Evolutionary conservation across 768 basidiomycete species (phyloP).

Genomic region (Tricholoma hemisulphureum): DNA sequence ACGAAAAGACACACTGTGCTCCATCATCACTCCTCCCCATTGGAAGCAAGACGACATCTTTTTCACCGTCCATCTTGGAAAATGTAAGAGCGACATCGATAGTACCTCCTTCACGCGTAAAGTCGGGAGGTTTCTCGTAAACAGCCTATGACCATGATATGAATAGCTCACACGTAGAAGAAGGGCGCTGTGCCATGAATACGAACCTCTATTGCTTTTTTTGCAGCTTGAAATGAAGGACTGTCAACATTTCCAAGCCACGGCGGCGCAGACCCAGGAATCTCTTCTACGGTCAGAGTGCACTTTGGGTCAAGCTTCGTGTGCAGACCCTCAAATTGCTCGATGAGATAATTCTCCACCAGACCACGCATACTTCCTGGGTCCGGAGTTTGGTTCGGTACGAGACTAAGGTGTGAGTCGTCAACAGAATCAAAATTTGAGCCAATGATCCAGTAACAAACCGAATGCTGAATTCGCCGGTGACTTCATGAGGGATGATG

Average conservation of each 20-base stretch:
- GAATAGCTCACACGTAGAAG: background rate
- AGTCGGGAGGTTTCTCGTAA: constrained; percentile 57
- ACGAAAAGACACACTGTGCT: constrained; percentile 49
- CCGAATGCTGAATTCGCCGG: constrained; percentile 73
- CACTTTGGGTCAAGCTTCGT: constrained; percentile 70
- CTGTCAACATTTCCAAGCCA: constrained; percentile 70
- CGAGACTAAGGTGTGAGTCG: constrained; percentile 35
- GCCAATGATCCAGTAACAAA: background rate
- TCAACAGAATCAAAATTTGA: background rate
- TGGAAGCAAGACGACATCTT: constrained; percentile 67
- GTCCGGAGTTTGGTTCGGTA: constrained; percentile 67
- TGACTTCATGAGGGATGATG: constrained; percentile 63
- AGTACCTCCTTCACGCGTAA: constrained; percentile 68
- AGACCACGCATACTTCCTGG: constrained; percentile 47
- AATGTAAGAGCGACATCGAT: constrained; percentile 77
- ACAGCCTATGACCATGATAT: constrained; percentile 29
- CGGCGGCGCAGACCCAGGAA: constrained; percentile 64
- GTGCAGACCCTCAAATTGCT: constrained; percentile 65
- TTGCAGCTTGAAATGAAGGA: constrained; percentile 74
- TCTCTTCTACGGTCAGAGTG: constrained; percentile 49
- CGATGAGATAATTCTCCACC: constrained; percentile 25
- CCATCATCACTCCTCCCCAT: constrained; percentile 77
- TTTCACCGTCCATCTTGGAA: constrained; percentile 57
- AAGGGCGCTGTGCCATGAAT: background rate
- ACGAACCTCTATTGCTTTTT: constrained; percentile 56